Percentiles rank a stretch among this genome's conserved stretches.
phyloP scores from a whole-genome alignment of 768 basidiomycete species.

The Daedaleopsis nitida region DNA sequence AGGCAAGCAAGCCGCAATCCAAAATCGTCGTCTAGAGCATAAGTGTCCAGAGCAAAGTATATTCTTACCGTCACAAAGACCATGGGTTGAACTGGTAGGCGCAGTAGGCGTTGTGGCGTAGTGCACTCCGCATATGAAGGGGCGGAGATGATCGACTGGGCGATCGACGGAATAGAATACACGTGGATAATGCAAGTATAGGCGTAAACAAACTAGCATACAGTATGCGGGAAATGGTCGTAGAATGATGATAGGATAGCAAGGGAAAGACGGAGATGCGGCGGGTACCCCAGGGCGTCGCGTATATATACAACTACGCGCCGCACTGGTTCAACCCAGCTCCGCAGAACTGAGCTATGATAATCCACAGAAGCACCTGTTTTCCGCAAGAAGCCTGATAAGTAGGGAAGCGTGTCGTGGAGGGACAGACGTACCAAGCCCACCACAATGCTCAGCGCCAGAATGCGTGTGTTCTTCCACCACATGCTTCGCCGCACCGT shows the following conservation, averaged over 20 bases:
- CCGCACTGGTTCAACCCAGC: constrained; percentile 72
- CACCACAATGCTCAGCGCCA: constrained; percentile 71
- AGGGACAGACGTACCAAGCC: constrained; percentile 52
- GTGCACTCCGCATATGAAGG: neutral
- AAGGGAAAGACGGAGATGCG: neutral
- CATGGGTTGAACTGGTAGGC: neutral
- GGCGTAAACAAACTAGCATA: constrained; percentile 10
- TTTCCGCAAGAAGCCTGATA: constrained; percentile 3
- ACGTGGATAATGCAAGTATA: constrained; percentile 3
- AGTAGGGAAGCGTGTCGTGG: constrained; percentile 16
- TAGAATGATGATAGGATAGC: neutral
- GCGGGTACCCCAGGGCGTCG: neutral
- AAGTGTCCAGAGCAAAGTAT: no score
- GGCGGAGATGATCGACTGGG: neutral
- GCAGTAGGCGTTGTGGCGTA: constrained; percentile 1
- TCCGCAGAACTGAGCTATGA: constrained; percentile 91
- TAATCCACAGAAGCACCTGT: constrained; percentile 76
- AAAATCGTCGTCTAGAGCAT: neutral
- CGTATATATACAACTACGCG: constrained; percentile 22
- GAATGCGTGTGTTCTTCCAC: constrained; percentile 80
- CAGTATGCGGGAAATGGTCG: neutral
- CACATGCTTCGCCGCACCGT: constrained; percentile 85
- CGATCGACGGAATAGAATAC: constrained; percentile 10
- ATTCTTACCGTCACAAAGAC: neutral
- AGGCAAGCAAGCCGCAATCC: neutral